Conservation (phyloP, 2,329 filamentous ascomycete genomes). For the Trichoderma oligosporum region DNA sequence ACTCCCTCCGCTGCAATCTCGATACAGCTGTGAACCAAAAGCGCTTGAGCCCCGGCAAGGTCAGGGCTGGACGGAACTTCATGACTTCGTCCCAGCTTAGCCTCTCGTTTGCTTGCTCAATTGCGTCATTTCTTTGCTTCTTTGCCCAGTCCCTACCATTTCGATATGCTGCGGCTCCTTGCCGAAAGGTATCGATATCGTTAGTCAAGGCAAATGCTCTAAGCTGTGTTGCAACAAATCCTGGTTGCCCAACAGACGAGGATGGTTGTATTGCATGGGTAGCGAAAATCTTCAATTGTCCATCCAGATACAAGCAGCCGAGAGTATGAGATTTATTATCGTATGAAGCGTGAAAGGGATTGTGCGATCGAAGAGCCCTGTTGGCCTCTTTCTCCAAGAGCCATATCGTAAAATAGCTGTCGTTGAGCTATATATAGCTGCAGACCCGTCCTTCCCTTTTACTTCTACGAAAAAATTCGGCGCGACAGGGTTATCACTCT, state of each 20-base stretch:
- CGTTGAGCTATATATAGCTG: conserved; percentile 30
- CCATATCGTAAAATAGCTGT: conserved; percentile 38
- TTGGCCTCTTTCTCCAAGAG: conserved; percentile 34
- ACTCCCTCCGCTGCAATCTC: background rate
- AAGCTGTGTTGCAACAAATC: conserved; percentile 39
- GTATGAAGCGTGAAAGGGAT: conserved; percentile 30
- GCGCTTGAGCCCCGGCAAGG: background rate
- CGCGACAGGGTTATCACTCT: conserved; percentile 30
- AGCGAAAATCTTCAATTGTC: conserved; percentile 36
- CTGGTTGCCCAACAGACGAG: conserved; percentile 23
- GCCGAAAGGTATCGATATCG: conserved; percentile 31
- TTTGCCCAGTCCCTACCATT: conserved; percentile 40
- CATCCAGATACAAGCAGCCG: conserved; percentile 36
- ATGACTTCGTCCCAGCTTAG: background rate
- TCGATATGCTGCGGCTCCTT: conserved; percentile 38
- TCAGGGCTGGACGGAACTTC: background rate
- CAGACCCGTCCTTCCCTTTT: conserved; percentile 34
- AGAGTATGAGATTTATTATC: conserved; percentile 40
- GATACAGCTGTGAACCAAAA: background rate
- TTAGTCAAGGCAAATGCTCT: conserved; percentile 29
- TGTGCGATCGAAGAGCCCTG: conserved; percentile 34
- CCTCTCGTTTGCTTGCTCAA: conserved; percentile 29
- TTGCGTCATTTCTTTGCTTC: conserved; percentile 35
- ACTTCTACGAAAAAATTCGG: conserved; percentile 40
- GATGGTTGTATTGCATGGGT: conserved; percentile 33